These are phyloP conservation scores for Tagetes patula DNA, from an alignment of 129 eudicot genomes.

Conservation along the genomic window DNA sequence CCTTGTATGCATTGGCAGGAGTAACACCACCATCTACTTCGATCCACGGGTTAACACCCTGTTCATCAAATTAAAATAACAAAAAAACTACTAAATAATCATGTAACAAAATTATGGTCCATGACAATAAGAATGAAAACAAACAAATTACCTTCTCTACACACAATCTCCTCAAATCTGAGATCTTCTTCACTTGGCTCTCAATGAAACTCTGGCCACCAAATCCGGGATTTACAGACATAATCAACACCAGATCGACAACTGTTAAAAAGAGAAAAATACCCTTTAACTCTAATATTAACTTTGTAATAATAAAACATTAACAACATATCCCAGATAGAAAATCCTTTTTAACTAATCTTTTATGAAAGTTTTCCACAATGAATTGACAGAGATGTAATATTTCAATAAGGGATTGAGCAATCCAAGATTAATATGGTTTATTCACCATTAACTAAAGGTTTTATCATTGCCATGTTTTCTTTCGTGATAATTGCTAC, in stretches of 20 bases:
- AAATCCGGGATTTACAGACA: slow-evolving; percentile 99
- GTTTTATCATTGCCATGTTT: neutral
- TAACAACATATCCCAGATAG: slow-evolving; percentile 11
- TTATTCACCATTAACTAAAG: neutral
- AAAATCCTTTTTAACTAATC: neutral
- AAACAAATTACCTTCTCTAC: slow-evolving; percentile 68
- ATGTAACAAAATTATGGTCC: slow-evolving; percentile 9
- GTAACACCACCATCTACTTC: slow-evolving; percentile 99
- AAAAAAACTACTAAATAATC: neutral
- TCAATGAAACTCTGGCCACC: slow-evolving; percentile 99
- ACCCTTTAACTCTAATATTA: neutral
- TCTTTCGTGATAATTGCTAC: neutral
- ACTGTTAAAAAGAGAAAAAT: slow-evolving; percentile 38
- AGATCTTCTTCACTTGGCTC: slow-evolving; percentile 97
- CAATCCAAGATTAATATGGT: neutral
- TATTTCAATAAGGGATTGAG: neutral
- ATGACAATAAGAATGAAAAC: slow-evolving; percentile 13
- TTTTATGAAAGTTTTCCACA: too few species aligned
- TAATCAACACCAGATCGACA: slow-evolving; percentile 87
- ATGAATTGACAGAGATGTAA: neutral
- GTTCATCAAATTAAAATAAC: slow-evolving; percentile 11
- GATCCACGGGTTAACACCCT: slow-evolving; percentile 99
- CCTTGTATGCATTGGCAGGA: slow-evolving; percentile 95
- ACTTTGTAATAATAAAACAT: neutral
- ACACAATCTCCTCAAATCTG: slow-evolving; percentile 91